Base-by-base conservation (phyloP, 805 yeast genomes). In the Suhomyces sp. region DNA sequence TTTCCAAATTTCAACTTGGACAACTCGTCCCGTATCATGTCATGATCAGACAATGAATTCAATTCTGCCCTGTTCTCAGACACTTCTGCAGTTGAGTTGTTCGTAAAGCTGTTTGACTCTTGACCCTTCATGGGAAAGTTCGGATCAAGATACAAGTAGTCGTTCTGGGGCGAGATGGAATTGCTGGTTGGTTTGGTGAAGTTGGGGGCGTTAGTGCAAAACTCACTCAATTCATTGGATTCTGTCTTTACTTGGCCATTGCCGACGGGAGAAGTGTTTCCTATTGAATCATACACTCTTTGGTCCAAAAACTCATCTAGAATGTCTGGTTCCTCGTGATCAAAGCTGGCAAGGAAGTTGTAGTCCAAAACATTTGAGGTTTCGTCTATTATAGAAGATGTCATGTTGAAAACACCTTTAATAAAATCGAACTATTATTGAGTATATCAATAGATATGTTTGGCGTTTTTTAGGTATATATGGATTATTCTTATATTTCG, bases 251-350 rank as follows among this genome's bases (percentile, higher is more conserved):
- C 51, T 10, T 52, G 50, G 43, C 44, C 49, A 17, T 44, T 47
- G 21, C 17, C n/a, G 13, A 53, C 59, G 5, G 65, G 64, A 7
- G 64, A 59, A 44, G 57, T 59, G 17, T 60, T 56, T 22, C 57
- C 58, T 31, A 60, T 40, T 29, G 64, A 62, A 39, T 79, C 82
- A 53, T 77, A 80, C 8, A 80, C 77, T 50, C 83, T 65, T 56
- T 79, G 77, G 59, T 81, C 84, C 49, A 81, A 66, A 50, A 81
- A 80, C 60, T 83, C 87, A 58, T 81, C 85, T 44, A 83, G 61
- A 33, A 83, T 72, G 54, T 83, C 86, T 20, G 73, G 77, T 35
- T 74, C 75, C 15, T 70, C 71, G 43, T 57, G 53, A 29, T 58
- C 57, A 15, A 61, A 53, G 24, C 53, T 54, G 53, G 55, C 58